Conservation (phyloP, 2,329 filamentous ascomycete species). For the Amphichorda felina region DNA sequence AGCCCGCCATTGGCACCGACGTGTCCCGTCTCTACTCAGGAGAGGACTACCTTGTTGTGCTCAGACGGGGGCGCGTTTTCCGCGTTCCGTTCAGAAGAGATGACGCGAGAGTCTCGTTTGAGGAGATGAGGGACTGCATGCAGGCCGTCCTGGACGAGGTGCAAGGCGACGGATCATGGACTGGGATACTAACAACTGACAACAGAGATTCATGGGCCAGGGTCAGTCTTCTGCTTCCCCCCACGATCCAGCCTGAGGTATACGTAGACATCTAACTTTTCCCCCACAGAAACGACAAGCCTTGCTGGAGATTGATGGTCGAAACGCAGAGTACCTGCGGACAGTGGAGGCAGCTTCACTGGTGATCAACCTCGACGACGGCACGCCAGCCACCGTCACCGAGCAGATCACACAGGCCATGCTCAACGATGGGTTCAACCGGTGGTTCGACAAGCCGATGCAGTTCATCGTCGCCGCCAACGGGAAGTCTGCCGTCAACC, state of each 20-base stretch:
- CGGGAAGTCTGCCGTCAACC: slow-evolving; percentile 4
- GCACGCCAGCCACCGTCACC: slow-evolving; percentile 1
- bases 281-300: slow-evolving; percentile 1
- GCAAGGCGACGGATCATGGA: slow-evolving; percentile 1
- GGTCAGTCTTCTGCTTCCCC: slow-evolving; percentile 2
- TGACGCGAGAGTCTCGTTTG: neutral
- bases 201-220: slow-evolving; percentile 6
- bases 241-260: neutral
- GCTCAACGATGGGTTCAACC: slow-evolving; percentile 5
- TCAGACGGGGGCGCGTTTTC: slow-evolving; percentile 5
- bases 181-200: slow-evolving; percentile 5
- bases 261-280: neutral
- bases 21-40: too few species aligned
- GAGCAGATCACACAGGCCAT: neutral
- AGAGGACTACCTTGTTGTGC: slow-evolving; percentile 3
- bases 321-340: slow-evolving; percentile 1
- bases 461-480: slow-evolving; percentile 5
- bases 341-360: slow-evolving; percentile 5
- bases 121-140: neutral
- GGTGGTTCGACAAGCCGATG: slow-evolving; percentile 7
- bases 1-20: slow-evolving; percentile 7
- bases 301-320: neutral
- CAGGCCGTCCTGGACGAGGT: slow-evolving; percentile 1
- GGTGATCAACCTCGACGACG: slow-evolving; percentile 5
- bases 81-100: neutral